These are phyloP conservation scores for Cudoniella acicularis DNA, from an alignment of 495 filamentous ascomycete genomes.

Conservation along the genomic window DNA sequence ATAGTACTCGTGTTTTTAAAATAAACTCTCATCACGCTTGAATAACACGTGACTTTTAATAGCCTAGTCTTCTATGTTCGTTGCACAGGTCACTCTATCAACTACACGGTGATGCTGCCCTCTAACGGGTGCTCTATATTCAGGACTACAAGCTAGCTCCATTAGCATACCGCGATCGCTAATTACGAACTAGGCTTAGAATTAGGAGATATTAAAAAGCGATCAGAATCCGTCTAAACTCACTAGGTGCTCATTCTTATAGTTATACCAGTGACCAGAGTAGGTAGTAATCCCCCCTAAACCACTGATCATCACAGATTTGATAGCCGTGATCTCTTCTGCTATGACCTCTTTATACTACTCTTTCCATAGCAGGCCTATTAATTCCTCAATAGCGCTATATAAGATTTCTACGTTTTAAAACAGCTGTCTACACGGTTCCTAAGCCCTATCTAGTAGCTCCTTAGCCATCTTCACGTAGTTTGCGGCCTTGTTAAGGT, in stretches of 20 bases:
- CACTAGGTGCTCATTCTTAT: background rate
- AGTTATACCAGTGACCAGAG: constrained; percentile 31
- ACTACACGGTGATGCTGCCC: constrained; percentile 39
- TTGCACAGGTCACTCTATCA: constrained; percentile 35
- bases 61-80: constrained; percentile 10
- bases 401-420: background rate
- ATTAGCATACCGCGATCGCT: constrained; percentile 58
- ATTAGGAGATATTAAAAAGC: background rate
- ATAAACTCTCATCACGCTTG: too few species aligned
- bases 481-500: background rate
- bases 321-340: constrained; percentile 24
- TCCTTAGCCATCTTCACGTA: background rate
- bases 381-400: constrained; percentile 9
- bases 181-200: constrained; percentile 41
- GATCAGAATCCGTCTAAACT: background rate
- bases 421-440: background rate
- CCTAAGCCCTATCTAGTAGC: background rate
- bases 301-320: constrained; percentile 27
- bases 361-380: constrained; percentile 1
- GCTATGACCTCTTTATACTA: constrained; percentile 21
- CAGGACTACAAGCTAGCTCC: constrained; percentile 46
- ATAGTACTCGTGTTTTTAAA: too few species aligned
- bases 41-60: too few species aligned
- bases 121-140: constrained; percentile 49
- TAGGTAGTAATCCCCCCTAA: constrained; percentile 20